Conservation (phyloP, 441 rosid species). For the Gossypium gossypioides region DNA sequence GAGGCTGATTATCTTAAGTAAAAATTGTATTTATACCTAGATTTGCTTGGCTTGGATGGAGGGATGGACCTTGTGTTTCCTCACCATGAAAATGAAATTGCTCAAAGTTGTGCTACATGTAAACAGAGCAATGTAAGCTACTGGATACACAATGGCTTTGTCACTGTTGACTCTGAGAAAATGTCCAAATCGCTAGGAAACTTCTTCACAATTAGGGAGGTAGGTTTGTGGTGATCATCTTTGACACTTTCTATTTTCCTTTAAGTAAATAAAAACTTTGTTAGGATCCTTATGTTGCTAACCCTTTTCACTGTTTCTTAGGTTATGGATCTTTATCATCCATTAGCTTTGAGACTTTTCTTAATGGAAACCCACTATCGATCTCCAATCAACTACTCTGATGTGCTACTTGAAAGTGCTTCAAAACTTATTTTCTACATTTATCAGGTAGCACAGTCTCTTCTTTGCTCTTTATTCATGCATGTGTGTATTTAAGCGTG, state of each 20-base stretch:
- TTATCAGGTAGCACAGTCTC: slow-evolving; percentile 50
- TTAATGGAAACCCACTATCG: slow-evolving; percentile 81
- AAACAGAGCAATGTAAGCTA: slow-evolving; percentile 54
- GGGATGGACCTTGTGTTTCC: slow-evolving; percentile 94
- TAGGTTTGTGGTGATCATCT: slow-evolving; percentile 13
- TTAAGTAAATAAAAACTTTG: neutral
- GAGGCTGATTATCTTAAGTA: too few relatives aligned
- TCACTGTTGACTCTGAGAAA: slow-evolving; percentile 80
- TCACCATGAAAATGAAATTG: slow-evolving; percentile 93
- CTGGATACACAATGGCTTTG: slow-evolving; percentile 91
- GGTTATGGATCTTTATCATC: slow-evolving; percentile 77
- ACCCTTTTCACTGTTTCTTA: slow-evolving; percentile 17
- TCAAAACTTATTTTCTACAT: slow-evolving; percentile 82
- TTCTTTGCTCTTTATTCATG: neutral
- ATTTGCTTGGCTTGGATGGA: slow-evolving; percentile 9
- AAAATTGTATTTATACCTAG: too few relatives aligned
- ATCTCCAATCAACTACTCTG: slow-evolving; percentile 81
- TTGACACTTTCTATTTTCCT: neutral
- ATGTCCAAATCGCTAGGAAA: slow-evolving; percentile 96
- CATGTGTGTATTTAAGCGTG: neutral
- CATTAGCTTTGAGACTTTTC: slow-evolving; percentile 72
- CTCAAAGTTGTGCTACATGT: slow-evolving; percentile 92
- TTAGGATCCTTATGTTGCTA: neutral
- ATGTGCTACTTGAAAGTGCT: slow-evolving; percentile 72
- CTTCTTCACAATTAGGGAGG: slow-evolving; percentile 91